Percentiles rank a stretch among this genome's conserved stretches.
Evolutionary conservation across 2,329 filamentous ascomycete genomes (phyloP).

Genomic region (Emericellopsis atlantica): DNA sequence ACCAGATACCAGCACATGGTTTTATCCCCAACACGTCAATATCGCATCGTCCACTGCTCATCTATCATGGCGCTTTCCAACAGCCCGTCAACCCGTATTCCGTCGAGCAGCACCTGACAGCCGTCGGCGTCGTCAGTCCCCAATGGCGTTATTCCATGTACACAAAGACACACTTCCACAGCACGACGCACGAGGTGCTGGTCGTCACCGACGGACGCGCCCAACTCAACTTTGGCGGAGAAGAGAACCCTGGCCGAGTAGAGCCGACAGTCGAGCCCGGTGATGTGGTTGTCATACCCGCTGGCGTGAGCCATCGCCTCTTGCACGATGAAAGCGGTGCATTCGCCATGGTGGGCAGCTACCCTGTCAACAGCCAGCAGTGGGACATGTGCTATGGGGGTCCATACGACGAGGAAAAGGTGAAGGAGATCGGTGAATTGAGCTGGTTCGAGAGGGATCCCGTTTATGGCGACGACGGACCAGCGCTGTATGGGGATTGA

Average conservation of each 20-base stretch:
- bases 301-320: conserved; percentile 52
- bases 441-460: conserved; percentile 8
- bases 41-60: conserved; percentile 48
- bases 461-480: conserved; percentile 7
- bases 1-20: conserved; percentile 44
- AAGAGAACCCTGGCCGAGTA: conserved; percentile 42
- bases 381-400: conserved; percentile 67
- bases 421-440: conserved; percentile 2
- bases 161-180: conserved; percentile 52
- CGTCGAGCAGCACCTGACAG: conserved; percentile 42
- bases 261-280: conserved; percentile 43
- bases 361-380: conserved; percentile 37
- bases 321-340: conserved; percentile 38
- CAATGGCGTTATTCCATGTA: conserved; percentile 64
- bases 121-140: conserved; percentile 41
- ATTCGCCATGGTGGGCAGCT: conserved; percentile 57
- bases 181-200: conserved; percentile 54
- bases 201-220: conserved; percentile 45
- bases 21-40: conserved; percentile 53
- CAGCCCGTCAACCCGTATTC: conserved; percentile 26
- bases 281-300: conserved; percentile 53
- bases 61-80: conserved; percentile 50
- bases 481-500: conserved; percentile 1
- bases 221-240: conserved; percentile 52
- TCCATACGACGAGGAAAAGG: conserved; percentile 21